These are phyloP conservation scores for Pyrenophora tritici-repentis DNA, from an alignment of 2,329 filamentous ascomycete genomes.

Conservation along the genomic window DNA sequence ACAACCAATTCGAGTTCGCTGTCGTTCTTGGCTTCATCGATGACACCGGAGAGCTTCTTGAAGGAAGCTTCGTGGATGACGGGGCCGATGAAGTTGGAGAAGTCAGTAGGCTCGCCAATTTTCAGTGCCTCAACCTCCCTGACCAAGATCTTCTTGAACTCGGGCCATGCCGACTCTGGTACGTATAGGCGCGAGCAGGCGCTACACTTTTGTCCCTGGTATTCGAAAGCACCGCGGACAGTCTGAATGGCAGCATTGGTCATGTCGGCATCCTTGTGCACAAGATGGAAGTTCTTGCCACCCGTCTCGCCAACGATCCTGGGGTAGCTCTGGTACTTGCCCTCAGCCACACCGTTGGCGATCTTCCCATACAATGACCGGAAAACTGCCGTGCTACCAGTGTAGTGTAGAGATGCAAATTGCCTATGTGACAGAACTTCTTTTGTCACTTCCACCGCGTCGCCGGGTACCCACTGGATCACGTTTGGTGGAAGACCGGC, in stretches of 20 bases:
- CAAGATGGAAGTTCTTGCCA: conserved; percentile 90
- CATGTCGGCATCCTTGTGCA: conserved; percentile 78
- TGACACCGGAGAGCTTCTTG: conserved; percentile 76
- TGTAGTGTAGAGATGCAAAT: conserved; percentile 93
- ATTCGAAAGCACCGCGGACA: conserved; percentile 86
- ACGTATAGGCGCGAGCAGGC: conserved; percentile 82
- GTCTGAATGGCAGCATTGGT: conserved; percentile 81
- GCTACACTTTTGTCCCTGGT: conserved; percentile 89
- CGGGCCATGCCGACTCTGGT: conserved; percentile 72
- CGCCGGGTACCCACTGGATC: conserved; percentile 90
- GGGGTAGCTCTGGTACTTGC: conserved; percentile 82
- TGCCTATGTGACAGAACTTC: conserved; percentile 75
- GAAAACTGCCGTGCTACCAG: conserved; percentile 90
- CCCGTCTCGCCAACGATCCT: conserved; percentile 89
- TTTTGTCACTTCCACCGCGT: conserved; percentile 82
- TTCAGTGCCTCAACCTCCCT: conserved; percentile 72
- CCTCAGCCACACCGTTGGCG: conserved; percentile 77
- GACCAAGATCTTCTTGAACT: conserved; percentile 70
- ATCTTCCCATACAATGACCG: conserved; percentile 86
- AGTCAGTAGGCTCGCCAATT: conserved; percentile 71
- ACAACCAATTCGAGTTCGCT: conserved; percentile 71
- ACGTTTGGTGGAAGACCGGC: conserved; percentile 87
- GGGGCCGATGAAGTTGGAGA: conserved; percentile 81
- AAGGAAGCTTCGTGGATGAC: conserved; percentile 84
- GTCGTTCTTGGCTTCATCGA: conserved; percentile 80